phyloP scores from a whole-genome alignment of 345 rosid species.

The Theobroma cacao region DNA sequence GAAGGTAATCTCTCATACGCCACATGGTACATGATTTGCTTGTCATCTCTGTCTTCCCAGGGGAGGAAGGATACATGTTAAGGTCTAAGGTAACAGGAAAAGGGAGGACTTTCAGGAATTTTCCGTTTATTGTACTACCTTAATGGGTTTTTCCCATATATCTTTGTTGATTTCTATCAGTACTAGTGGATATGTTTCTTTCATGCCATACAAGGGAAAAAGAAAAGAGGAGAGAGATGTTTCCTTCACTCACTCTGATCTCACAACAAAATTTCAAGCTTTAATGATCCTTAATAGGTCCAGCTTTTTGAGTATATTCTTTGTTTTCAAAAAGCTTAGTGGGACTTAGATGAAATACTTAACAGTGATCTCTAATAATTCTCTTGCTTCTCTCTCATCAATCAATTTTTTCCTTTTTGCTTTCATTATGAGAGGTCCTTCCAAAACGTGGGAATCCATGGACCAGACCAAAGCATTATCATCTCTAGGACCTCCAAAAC shows the following conservation, averaged over 20 bases:
- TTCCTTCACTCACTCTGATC: no score
- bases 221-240: no score
- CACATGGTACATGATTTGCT: no score
- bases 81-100: neutral
- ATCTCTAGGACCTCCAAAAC: neutral
- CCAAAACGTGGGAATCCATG: neutral
- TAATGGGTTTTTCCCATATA: neutral
- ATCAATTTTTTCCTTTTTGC: neutral
- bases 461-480: neutral
- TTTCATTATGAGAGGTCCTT: slow-evolving; percentile 6
- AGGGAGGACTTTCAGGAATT: no score
- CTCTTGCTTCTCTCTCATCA: neutral
- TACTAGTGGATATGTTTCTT: neutral
- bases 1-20: neutral
- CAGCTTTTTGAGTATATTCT: no score
- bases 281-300: no score
- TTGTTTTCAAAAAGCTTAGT: no score
- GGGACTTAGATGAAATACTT: no score
- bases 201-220: neutral
- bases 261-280: no score
- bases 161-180: neutral
- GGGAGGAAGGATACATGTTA: no score
- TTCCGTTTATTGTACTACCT: neutral
- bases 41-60: no score
- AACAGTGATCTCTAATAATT: neutral